Evolutionary conservation across 2,329 filamentous ascomycete species (phyloP).

Genomic region (Rugonectria rugulosa): DNA sequence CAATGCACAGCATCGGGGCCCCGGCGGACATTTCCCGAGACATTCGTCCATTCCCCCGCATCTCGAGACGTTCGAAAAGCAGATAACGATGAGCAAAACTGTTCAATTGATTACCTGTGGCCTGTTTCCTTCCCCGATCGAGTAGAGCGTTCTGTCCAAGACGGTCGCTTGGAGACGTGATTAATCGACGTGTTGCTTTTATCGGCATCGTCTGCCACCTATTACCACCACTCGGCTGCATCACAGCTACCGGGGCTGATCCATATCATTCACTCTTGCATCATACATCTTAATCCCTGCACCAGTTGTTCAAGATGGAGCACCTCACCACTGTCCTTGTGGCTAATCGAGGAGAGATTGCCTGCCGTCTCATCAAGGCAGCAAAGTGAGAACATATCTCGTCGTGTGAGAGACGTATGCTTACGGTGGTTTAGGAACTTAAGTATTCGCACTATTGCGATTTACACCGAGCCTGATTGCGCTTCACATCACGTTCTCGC

Average conservation of each 20-base stretch:
- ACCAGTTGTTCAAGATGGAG: conserved; percentile 4
- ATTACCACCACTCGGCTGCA: background rate
- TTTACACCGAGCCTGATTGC: conserved; percentile 62
- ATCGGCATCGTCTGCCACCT: background rate
- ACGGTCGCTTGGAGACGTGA: background rate
- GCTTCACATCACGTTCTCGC: conserved; percentile 50
- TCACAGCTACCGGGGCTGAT: background rate
- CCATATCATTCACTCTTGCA: background rate
- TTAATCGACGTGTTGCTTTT: conserved; percentile 8
- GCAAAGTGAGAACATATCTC: conserved; percentile 9
- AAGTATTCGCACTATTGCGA: conserved; percentile 59
- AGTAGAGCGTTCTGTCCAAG: background rate
- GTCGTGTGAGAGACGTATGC: conserved; percentile 48
- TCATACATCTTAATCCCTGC: background rate
- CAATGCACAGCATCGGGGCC: conserved; percentile 5
- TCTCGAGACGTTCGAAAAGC: background rate
- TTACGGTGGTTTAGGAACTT: conserved; percentile 48
- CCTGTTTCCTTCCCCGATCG: conserved; percentile 1
- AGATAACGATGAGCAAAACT: conserved; percentile 8
- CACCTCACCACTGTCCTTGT: conserved; percentile 51
- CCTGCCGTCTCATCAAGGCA: conserved; percentile 46
- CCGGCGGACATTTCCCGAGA: conserved; percentile 3
- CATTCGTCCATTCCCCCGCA: conserved; percentile 8
- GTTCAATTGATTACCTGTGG: conserved; percentile 2
- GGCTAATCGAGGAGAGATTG: conserved; percentile 68